phyloP scores from a whole-genome alignment of 2,329 filamentous ascomycete genomes.

The Fusarium domesticum region DNA sequence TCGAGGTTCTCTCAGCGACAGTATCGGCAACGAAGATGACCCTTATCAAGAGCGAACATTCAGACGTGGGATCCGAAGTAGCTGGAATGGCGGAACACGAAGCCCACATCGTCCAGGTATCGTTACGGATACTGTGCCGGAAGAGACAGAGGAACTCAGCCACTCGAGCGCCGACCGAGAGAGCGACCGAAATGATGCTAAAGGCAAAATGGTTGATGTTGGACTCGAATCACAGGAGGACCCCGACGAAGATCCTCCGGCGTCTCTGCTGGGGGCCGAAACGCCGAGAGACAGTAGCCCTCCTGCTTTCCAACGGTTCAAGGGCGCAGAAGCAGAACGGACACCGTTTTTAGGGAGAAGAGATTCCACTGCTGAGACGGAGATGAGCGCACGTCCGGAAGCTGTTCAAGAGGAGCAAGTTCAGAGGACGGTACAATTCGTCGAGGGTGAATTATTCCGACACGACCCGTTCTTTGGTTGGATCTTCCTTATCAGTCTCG shows the following conservation, averaged over 20 bases:
- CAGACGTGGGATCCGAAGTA: slow-evolving; percentile 58
- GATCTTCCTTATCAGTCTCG: slow-evolving; percentile 80
- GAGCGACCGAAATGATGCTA: slow-evolving; percentile 36
- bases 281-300: slow-evolving; percentile 51
- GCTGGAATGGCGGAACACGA: slow-evolving; percentile 56
- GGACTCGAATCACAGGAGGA: slow-evolving; percentile 69
- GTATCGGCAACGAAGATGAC: slow-evolving; percentile 27
- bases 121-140: slow-evolving; percentile 35
- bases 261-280: slow-evolving; percentile 55
- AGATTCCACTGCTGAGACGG: slow-evolving; percentile 46
- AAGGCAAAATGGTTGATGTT: slow-evolving; percentile 79
- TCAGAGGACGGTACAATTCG: slow-evolving; percentile 48
- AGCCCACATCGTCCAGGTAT: slow-evolving; percentile 35
- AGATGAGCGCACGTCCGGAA: slow-evolving; percentile 41
- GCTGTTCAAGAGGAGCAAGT: slow-evolving; percentile 37
- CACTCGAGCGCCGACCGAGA: slow-evolving; percentile 33
- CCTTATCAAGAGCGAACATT: slow-evolving; percentile 47
- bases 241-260: slow-evolving; percentile 56
- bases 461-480: slow-evolving; percentile 93
- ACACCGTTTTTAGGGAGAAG: slow-evolving; percentile 41
- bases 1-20: slow-evolving; percentile 36
- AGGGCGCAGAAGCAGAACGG: slow-evolving; percentile 36
- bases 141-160: slow-evolving; percentile 43
- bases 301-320: slow-evolving; percentile 62
- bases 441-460: slow-evolving; percentile 66